These are phyloP conservation scores for Amaranthus cruentus DNA, from an alignment of 148 eudicot species.

Conservation along the genomic window DNA sequence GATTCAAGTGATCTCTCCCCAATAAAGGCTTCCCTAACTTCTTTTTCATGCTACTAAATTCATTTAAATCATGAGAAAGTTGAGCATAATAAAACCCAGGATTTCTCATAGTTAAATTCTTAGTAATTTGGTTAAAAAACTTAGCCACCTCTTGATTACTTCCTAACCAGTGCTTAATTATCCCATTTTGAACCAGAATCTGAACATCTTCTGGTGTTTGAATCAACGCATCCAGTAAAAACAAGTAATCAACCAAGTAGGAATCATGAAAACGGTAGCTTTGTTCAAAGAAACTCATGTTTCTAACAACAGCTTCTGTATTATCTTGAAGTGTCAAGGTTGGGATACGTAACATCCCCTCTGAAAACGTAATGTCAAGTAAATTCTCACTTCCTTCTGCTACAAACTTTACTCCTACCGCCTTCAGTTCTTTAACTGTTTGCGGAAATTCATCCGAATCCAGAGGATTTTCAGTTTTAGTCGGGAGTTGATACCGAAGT, in stretches of 20 bases:
- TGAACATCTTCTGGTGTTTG: conserved; percentile 27
- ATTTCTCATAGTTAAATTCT: background rate
- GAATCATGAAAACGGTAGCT: conserved; percentile 17
- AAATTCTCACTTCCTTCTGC: background rate
- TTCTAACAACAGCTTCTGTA: conserved; percentile 19
- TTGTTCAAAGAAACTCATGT: conserved; percentile 23
- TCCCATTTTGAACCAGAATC: conserved; percentile 20
- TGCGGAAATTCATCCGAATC: background rate
- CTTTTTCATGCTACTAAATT: background rate
- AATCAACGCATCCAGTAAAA: conserved; percentile 24
- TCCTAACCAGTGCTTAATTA: conserved; percentile 26
- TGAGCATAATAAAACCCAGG: conserved; percentile 1
- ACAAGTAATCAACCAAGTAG: conserved; percentile 28
- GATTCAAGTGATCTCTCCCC: conserved; percentile 8
- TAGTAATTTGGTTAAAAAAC: conserved; percentile 17
- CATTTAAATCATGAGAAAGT: conserved; percentile 17
- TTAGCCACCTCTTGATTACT: conserved; percentile 18
- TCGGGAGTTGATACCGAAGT: background rate
- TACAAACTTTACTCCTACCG: conserved; percentile 5
- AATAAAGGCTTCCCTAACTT: conserved; percentile 12
- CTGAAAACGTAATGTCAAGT: conserved; percentile 17
- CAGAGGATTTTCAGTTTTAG: background rate
- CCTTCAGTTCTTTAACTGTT: background rate
- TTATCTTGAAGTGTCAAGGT: conserved; percentile 5
- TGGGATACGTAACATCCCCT: conserved; percentile 26